A percentile compares a stretch with the other conserved stretches of the same genome.
These are phyloP conservation scores for Dittrichia graveolens DNA, from an alignment of 129 eudicot genomes.

Conservation along the genomic window DNA sequence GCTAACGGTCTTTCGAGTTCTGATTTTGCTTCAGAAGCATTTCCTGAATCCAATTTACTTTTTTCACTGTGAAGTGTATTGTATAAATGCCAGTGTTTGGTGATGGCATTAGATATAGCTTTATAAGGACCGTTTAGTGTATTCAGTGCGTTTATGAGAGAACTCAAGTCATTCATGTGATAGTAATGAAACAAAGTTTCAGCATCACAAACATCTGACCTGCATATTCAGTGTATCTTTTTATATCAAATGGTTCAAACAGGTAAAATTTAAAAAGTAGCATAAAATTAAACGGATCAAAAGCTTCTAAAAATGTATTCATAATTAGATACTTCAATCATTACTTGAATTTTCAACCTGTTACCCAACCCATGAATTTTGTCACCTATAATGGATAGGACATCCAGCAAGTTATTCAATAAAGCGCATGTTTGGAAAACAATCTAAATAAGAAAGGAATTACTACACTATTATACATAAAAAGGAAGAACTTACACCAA, in stretches of 20 bases:
- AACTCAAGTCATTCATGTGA: conserved; percentile 56
- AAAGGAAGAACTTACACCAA: conserved; percentile 73
- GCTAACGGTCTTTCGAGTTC: neutral
- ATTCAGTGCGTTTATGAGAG: conserved; percentile 53
- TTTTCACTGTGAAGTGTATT: conserved; percentile 38
- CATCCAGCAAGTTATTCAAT: neutral
- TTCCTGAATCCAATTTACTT: conserved; percentile 46
- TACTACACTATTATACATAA: neutral
- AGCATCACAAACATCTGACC: conserved; percentile 57
- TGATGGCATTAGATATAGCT: conserved; percentile 53
- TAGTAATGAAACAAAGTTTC: conserved; percentile 55
- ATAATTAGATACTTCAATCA: neutral
- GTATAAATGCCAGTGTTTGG: conserved; percentile 47
- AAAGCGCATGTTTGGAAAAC: neutral
- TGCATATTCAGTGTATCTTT: conserved; percentile 38
- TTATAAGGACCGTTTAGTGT: conserved; percentile 41
- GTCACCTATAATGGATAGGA: neutral
- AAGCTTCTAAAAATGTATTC: neutral
- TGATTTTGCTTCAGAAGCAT: no score
- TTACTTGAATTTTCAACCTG: neutral
- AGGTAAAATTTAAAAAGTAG: conserved; percentile 4
- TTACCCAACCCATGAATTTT: neutral
- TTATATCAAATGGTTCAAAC: neutral
- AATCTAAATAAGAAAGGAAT: conserved; percentile 19
- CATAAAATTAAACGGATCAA: neutral